Conservation (phyloP, 2,329 filamentous ascomycete genomes). For the Zopfia rhizophila region DNA sequence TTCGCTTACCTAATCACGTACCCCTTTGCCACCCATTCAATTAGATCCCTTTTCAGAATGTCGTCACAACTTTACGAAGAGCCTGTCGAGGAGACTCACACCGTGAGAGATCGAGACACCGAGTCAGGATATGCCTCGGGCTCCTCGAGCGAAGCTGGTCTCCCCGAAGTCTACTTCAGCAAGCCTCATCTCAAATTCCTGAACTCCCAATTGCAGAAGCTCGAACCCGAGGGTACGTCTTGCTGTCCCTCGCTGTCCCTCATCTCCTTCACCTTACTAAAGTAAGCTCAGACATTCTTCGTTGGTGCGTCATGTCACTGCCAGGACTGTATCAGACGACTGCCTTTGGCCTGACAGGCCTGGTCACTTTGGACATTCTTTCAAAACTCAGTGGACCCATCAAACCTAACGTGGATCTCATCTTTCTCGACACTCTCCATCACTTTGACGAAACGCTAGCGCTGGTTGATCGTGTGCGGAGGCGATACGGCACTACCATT, state of each 20-base stretch:
- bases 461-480: conserved; percentile 73
- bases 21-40: neutral
- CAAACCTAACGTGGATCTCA: conserved; percentile 63
- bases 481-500: conserved; percentile 79
- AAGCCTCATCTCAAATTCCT: conserved; percentile 88
- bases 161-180: conserved; percentile 86
- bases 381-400: conserved; percentile 74
- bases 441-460: conserved; percentile 63
- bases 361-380: conserved; percentile 71
- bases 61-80: conserved; percentile 28
- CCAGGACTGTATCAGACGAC: conserved; percentile 77
- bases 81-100: conserved; percentile 37
- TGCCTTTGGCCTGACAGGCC: conserved; percentile 62
- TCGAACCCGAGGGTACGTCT: conserved; percentile 77
- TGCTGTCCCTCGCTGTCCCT: conserved; percentile 20
- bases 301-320: conserved; percentile 90
- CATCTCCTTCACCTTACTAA: conserved; percentile 36
- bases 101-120: conserved; percentile 53
- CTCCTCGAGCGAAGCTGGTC: conserved; percentile 68
- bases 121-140: conserved; percentile 90
- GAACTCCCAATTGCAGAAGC: conserved; percentile 86
- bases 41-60: neutral
- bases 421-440: conserved; percentile 65
- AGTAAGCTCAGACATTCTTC: conserved; percentile 74
- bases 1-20: neutral